These are phyloP conservation scores for Aureobasidium leucospermi DNA, from an alignment of 2,329 filamentous ascomycete genomes.

Conservation along the genomic window DNA sequence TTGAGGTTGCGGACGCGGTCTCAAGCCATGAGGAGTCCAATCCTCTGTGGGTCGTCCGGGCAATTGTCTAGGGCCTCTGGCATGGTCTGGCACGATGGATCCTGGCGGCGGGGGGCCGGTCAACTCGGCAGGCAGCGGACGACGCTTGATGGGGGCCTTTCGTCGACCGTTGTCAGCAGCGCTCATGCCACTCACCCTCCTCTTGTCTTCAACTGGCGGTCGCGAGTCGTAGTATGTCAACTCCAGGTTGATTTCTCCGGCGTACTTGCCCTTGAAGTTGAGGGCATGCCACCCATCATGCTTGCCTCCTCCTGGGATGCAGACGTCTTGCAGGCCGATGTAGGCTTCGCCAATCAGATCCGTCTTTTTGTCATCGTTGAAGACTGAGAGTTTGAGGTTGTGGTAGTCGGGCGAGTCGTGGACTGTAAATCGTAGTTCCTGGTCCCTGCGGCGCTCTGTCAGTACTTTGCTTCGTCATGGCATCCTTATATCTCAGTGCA, in stretches of 20 bases:
- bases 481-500: slow-evolving; percentile 25
- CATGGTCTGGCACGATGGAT: slow-evolving; percentile 8
- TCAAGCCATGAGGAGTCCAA: slow-evolving; percentile 9
- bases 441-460: slow-evolving; percentile 60
- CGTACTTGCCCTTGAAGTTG: slow-evolving; percentile 86
- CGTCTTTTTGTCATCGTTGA: slow-evolving; percentile 97
- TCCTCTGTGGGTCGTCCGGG: slow-evolving; percentile 6
- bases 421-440: slow-evolving; percentile 91
- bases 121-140: slow-evolving; percentile 62
- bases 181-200: slow-evolving; percentile 7
- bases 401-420: slow-evolving; percentile 96
- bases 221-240: slow-evolving; percentile 92
- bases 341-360: slow-evolving; percentile 93
- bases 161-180: slow-evolving; percentile 39
- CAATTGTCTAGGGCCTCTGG: not conserved
- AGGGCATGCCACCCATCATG: slow-evolving; percentile 87
- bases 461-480: not conserved
- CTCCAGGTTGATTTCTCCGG: slow-evolving; percentile 88
- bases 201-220: slow-evolving; percentile 64
- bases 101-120: not conserved
- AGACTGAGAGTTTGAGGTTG: slow-evolving; percentile 88
- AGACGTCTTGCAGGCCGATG: slow-evolving; percentile 73
- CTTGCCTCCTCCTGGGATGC: slow-evolving; percentile 83
- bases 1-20: not conserved
- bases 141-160: slow-evolving; percentile 64